These are phyloP conservation scores for Leishmania guyanensis DNA, from an alignment of 208 protist species.

Conservation along the genomic window DNA sequence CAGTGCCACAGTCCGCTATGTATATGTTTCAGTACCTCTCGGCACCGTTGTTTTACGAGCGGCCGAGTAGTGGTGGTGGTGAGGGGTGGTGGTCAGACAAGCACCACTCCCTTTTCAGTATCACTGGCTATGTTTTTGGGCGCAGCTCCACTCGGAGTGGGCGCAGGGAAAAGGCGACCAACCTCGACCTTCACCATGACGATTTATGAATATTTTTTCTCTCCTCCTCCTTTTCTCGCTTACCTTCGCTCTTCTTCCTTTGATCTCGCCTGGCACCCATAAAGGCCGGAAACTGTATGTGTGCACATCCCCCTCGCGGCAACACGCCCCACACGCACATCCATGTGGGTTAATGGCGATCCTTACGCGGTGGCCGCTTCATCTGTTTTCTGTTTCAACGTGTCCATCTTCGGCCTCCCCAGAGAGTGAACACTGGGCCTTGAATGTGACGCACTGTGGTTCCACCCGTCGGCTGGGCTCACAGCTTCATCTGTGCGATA, in stretches of 20 bases:
- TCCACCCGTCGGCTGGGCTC: background rate
- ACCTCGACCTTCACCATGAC: background rate
- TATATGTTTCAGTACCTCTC: no score
- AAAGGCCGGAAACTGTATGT: background rate
- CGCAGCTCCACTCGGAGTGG: background rate
- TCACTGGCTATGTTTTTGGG: no score
- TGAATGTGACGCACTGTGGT: background rate
- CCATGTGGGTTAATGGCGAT: background rate
- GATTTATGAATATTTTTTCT: background rate
- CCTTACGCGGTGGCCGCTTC: background rate
- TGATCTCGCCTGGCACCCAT: background rate
- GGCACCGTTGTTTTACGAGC: no score
- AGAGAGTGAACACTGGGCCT: background rate
- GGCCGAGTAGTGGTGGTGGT: no score
- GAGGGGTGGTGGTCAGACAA: no score
- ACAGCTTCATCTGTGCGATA: background rate
- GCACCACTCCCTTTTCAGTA: no score
- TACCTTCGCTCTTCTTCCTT: no score
- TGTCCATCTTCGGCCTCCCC: background rate
- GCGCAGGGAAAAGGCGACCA: background rate
- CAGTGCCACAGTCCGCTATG: no score
- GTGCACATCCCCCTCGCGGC: background rate
- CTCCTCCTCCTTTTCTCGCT: background rate
- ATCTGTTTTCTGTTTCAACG: conserved; percentile 2
- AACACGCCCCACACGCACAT: background rate